phyloP scores from a whole-genome alignment of 352 stramenopile genomes.

The Globisporangium apiculatum region DNA sequence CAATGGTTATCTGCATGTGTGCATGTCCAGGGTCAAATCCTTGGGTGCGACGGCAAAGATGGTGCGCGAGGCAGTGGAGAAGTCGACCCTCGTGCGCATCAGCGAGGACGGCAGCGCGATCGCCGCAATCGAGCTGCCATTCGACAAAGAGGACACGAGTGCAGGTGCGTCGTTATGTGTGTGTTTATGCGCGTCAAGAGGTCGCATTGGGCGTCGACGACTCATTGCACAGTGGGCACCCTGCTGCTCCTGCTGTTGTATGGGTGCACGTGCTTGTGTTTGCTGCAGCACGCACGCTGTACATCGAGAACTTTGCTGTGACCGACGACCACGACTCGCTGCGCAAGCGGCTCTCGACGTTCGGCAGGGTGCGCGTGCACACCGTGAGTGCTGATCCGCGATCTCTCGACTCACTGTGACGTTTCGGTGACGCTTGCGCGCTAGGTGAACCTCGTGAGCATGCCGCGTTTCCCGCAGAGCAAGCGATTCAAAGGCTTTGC shows the following conservation, averaged over 20 bases:
- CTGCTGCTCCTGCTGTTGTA: too few relatives aligned
- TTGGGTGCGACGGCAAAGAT: constrained; percentile 51
- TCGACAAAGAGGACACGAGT: constrained; percentile 21
- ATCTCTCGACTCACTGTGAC: neutral
- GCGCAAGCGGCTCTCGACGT: constrained; percentile 39
- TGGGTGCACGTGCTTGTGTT: neutral
- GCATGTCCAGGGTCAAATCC: constrained; percentile 30
- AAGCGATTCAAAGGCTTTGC: constrained; percentile 77
- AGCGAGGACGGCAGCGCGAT: constrained; percentile 34
- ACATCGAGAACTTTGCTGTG: constrained; percentile 61
- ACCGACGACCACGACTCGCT: constrained; percentile 67
- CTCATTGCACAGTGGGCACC: neutral
- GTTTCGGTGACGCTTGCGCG: neutral
- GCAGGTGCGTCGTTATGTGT: neutral
- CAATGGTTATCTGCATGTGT: neutral
- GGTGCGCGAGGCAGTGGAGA: constrained; percentile 47
- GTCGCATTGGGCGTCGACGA: too few relatives aligned
- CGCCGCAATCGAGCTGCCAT: constrained; percentile 29
- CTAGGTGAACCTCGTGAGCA: constrained; percentile 62
- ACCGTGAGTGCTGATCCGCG: neutral
- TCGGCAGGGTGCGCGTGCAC: constrained; percentile 41
- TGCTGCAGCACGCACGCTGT: constrained; percentile 49
- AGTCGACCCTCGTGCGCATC: constrained; percentile 41
- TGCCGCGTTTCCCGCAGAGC: constrained; percentile 60
- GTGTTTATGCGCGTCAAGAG: too few relatives aligned